phyloP scores from a whole-genome alignment of 495 filamentous ascomycete genomes.

The Penicillium mononematosum region DNA sequence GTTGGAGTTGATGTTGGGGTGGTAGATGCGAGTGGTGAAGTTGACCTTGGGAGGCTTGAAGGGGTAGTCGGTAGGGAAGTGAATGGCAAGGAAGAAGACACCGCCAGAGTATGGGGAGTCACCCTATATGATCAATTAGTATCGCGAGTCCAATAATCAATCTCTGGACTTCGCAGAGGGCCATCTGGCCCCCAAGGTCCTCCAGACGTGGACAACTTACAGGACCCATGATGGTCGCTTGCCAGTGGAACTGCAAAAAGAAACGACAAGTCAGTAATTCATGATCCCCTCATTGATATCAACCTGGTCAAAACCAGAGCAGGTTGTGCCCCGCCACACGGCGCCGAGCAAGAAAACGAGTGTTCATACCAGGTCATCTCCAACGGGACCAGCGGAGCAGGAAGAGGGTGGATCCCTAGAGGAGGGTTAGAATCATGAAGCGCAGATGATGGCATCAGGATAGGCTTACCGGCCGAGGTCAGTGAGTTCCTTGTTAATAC shows the following conservation, averaged over 20 bases:
- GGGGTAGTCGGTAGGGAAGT: constrained; percentile 99
- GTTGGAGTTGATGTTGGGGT: constrained; percentile 99
- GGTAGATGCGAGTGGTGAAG: constrained; percentile 99
- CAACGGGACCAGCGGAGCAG: constrained; percentile 93
- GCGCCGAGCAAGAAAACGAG: constrained; percentile 12
- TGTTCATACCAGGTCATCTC: constrained; percentile 90
- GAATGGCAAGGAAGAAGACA: constrained; percentile 97
- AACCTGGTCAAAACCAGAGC: constrained; percentile 11
- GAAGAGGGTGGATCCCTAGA: constrained; percentile 94
- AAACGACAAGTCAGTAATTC: constrained; percentile 24
- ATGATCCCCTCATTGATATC: constrained; percentile 13
- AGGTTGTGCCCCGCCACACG: constrained; percentile 24
- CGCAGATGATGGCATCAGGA: constrained; percentile 6
- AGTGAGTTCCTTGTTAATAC: constrained; percentile 99
- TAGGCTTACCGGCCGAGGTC: constrained; percentile 91
- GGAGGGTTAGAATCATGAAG: constrained; percentile 9
- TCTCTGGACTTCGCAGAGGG: constrained; percentile 2
- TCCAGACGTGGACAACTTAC: constrained; percentile 58
- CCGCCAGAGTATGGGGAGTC: constrained; percentile 96
- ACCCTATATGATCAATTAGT: constrained; percentile 50
- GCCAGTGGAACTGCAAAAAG: constrained; percentile 88
- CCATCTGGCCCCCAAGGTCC: constrained; percentile 6
- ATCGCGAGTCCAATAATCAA: not conserved
- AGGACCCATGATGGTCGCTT: constrained; percentile 99
- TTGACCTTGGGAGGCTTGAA: constrained; percentile 99